These are phyloP conservation scores for Lentinula sp. DNA, from an alignment of 768 basidiomycete genomes.

Conservation along the genomic window DNA sequence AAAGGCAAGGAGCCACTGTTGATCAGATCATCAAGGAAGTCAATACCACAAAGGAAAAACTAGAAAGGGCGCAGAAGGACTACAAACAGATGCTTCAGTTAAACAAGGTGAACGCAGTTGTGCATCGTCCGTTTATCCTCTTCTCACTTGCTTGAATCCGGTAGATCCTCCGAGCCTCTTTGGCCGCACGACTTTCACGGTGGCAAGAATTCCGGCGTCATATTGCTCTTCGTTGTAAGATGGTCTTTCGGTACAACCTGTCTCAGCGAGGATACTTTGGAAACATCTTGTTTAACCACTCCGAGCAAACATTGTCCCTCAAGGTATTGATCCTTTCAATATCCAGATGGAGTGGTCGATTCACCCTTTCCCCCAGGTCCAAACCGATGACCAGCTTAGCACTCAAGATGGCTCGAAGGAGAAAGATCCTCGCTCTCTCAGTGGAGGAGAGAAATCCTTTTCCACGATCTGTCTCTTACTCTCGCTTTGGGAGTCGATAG, in stretches of 20 bases:
- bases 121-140: neutral
- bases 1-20: constrained; percentile 68
- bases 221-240: constrained; percentile 83
- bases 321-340: constrained; percentile 33
- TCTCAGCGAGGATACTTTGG: constrained; percentile 86
- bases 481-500: constrained; percentile 95
- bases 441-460: constrained; percentile 96
- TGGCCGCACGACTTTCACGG: constrained; percentile 55
- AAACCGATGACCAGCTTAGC: constrained; percentile 73
- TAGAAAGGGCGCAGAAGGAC: constrained; percentile 56
- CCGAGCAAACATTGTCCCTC: constrained; percentile 52
- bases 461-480: constrained; percentile 91
- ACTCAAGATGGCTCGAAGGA: constrained; percentile 55
- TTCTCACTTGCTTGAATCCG: neutral
- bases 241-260: constrained; percentile 77
- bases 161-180: constrained; percentile 63
- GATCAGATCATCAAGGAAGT: constrained; percentile 74
- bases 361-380: constrained; percentile 40
- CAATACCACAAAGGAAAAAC: constrained; percentile 52
- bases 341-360: neutral
- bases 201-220: constrained; percentile 89
- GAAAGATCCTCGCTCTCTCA: constrained; percentile 81
- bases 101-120: constrained; percentile 51
- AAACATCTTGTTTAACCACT: constrained; percentile 84
- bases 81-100: constrained; percentile 57